Evolutionary conservation across 768 basidiomycete species (phyloP).

Genomic region (Termitomyces bulborhizus): DNA sequence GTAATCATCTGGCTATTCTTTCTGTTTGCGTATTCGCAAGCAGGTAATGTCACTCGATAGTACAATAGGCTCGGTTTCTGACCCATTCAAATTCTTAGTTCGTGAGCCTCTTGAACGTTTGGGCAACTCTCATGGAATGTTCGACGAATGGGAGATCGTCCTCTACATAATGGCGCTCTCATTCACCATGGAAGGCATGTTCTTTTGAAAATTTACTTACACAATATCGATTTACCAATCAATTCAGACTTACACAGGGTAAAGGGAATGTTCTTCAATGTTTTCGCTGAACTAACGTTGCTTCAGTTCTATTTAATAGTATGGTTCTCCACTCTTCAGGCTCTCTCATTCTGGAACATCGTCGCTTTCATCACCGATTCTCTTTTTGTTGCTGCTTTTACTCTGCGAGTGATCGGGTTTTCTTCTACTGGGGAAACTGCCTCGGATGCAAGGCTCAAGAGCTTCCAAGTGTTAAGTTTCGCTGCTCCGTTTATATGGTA

Average conservation of each 20-base stretch:
- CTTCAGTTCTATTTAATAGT: slow-evolving; percentile 64
- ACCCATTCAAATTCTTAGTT: slow-evolving; percentile 34
- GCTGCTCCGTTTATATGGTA: slow-evolving; percentile 87
- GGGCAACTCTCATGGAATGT: slow-evolving; percentile 40
- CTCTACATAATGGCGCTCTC: slow-evolving; percentile 77
- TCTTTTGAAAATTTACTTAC: neutral
- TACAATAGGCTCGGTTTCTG: neutral
- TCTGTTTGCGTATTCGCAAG: slow-evolving; percentile 76
- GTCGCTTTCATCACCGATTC: slow-evolving; percentile 68
- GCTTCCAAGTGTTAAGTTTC: slow-evolving; percentile 87
- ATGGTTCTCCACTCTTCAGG: slow-evolving; percentile 72
- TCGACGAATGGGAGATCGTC: slow-evolving; percentile 77
- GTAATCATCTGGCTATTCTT: slow-evolving; percentile 75
- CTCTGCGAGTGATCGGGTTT: slow-evolving; percentile 61
- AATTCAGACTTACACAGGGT: slow-evolving; percentile 51
- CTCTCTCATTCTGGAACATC: slow-evolving; percentile 74
- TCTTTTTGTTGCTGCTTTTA: slow-evolving; percentile 68
- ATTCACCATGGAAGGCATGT: slow-evolving; percentile 73
- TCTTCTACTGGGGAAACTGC: slow-evolving; percentile 27
- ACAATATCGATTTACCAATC: neutral
- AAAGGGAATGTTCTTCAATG: neutral
- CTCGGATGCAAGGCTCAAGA: slow-evolving; percentile 43
- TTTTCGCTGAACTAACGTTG: neutral
- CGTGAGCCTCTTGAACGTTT: slow-evolving; percentile 72
- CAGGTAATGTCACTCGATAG: slow-evolving; percentile 40